These are phyloP conservation scores for Hondaea fermentalgiana DNA, from an alignment of 108 stramenopile genomes.

Conservation along the genomic window DNA sequence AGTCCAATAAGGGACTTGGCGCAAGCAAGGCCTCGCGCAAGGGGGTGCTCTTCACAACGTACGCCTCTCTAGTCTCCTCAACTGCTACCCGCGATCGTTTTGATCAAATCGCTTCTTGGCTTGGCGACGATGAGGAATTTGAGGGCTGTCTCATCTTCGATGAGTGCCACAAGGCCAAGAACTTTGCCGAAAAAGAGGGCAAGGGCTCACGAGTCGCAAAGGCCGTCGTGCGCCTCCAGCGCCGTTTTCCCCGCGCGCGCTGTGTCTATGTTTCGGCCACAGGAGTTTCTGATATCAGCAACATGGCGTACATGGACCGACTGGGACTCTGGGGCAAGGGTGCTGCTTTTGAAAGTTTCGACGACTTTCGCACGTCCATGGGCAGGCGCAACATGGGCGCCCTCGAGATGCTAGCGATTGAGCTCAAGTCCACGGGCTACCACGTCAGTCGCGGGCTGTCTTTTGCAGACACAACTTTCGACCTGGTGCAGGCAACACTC, in stretches of 20 bases:
- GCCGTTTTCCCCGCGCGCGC: constrained; percentile 60
- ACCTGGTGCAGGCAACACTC: constrained; percentile 47
- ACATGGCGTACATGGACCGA: constrained; percentile 67
- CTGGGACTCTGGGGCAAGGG: constrained; percentile 66
- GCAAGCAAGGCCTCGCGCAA: constrained; percentile 16
- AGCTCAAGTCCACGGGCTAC: constrained; percentile 63
- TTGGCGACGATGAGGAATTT: constrained; percentile 44
- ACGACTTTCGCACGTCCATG: constrained; percentile 47
- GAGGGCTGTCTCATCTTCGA: constrained; percentile 63
- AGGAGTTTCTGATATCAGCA: constrained; percentile 62
- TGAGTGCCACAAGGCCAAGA: constrained; percentile 74
- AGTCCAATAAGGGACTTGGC: constrained; percentile 14
- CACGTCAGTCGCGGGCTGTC: constrained; percentile 65
- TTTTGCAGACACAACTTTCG: constrained; percentile 66
- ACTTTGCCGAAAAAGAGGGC: constrained; percentile 44
- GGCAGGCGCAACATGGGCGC: constrained; percentile 63
- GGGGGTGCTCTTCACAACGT: constrained; percentile 51
- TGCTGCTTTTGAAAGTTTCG: constrained; percentile 43
- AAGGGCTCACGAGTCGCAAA: constrained; percentile 50
- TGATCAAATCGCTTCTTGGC: constrained; percentile 61
- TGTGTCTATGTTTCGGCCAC: constrained; percentile 71
- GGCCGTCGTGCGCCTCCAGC: constrained; percentile 57
- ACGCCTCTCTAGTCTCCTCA: constrained; percentile 43
- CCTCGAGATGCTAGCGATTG: constrained; percentile 69
- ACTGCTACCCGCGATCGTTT: constrained; percentile 32